Evolutionary conservation across 257 asterid species (phyloP), one percentile per base, ranked within the genome.

Genomic region (Solanum virginianum): DNA sequence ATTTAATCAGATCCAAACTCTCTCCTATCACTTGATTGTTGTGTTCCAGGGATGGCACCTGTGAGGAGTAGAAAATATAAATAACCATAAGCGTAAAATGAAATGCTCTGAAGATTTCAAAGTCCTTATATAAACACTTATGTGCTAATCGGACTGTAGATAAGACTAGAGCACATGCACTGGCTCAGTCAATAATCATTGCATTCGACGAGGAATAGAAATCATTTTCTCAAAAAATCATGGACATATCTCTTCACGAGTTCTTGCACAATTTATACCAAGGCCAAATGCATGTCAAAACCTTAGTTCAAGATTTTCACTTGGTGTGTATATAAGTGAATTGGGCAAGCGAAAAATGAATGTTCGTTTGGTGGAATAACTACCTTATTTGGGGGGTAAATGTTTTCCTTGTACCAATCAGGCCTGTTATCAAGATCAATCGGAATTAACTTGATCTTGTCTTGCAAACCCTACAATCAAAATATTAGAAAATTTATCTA

Each of bases 21-120:
- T 91, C 97, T 53, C 95, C 97, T 10, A 86, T 87, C 32, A 92
- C 85, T 86, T 91, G 88, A 60, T 89, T 91, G 36, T 93, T 87
- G 87, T 93, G 95, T 87, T 93, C 95, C 86, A 91, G 80, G 20
- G 94, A 72, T 12, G 97, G 97, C 66, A 93, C 93, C 95, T 93
- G 13, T 17, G 66, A 20, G 32, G 55, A 20, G 80, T 20, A 66
- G 80, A 36, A 70, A 11, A 80, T 85, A 17, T 43, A 56, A 16
- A 56, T 68, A 2, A 29, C 62, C 3, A 13, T 29, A 53, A 10
- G 16, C 49, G n/a, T 14, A 47, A 79, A 72, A 43, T 22, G 59
- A 20, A 13, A n/a, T 74, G 1, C 41, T 74, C 80, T 7, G 8
- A 45, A n/a, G 17, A 22, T 75, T 0, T 47, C 22, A 14, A 49